Base-by-base conservation (phyloP, 2,329 filamentous ascomycete species). In the Didymella lethalis region DNA sequence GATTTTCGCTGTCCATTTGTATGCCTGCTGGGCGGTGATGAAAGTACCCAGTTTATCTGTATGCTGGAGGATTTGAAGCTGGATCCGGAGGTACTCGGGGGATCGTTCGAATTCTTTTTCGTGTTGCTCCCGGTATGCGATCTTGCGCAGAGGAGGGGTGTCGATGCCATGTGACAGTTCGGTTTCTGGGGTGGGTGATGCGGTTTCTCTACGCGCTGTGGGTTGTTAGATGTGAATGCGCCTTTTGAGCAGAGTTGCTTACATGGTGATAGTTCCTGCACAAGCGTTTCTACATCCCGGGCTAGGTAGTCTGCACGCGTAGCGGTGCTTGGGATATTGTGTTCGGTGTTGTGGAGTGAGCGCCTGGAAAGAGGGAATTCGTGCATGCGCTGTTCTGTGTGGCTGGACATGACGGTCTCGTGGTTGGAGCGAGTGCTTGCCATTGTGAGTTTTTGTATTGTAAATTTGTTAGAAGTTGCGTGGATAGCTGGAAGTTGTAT, bases 121-220 rank as follows among this genome's bases (percentile, higher is more conserved):
- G 18, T 64, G 57, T 8, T 65, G 43, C 26, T 73, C 69, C 16
- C 57, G 63, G 53, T 72, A 73, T 23, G 32, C 8, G 6, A 56
- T 65, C 28, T 40, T 38, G 23, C 59, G 54, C 5, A 73, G 57
- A 6, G 48, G 12, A 4, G 59, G 48, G 7, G 62, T n/a, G 8
- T n/a, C 7, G 40, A 11, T n/a, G 18, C 3, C 12, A 7, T 43
- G 3, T 16, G 23, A n/a, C 6, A 20, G 2, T 14, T 20, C 1
- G 43, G 2, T 18, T 7, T 23, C 7, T 31, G 25, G 34, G 14
- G 16, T 45, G 8, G 23, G 12, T 14, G n/a, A 16, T 16, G 4
- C 12, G 20, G 20, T 40, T 2, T 12, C 34, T 41, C 18, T 48
- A 3, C 14, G 25, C 18, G 10, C 54, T 56, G n/a, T 18, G 14